A percentile compares a stretch with the other conserved stretches of the same genome.
These are phyloP conservation scores for Rhodomyrtus psidioides DNA, from an alignment of 441 rosid species.

Conservation along the genomic window DNA sequence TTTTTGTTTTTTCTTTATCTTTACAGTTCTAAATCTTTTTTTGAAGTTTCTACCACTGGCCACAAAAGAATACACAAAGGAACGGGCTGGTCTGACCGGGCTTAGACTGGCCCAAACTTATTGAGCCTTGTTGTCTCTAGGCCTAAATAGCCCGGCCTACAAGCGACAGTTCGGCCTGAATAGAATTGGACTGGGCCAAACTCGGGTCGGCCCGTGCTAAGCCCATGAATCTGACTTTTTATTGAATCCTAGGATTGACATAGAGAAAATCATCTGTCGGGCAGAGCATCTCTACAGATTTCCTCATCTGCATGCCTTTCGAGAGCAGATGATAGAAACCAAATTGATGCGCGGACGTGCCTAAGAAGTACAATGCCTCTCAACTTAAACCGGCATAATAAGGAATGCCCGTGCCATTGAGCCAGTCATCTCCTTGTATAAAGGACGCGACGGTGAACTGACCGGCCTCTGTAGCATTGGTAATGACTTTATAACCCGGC, in stretches of 20 bases:
- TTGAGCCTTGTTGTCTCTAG: neutral
- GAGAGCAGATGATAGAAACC: neutral
- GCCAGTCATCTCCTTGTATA: slow-evolving; percentile 34
- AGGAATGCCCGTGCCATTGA: slow-evolving; percentile 25
- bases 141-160: neutral
- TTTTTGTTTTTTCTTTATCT: too few species aligned
- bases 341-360: neutral
- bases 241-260: neutral
- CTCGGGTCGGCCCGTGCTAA: neutral
- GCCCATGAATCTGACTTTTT: neutral
- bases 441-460: slow-evolving; percentile 35
- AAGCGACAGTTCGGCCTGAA: neutral
- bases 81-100: neutral
- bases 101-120: neutral
- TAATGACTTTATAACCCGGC: slow-evolving; percentile 34
- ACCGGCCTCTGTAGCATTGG: slow-evolving; percentile 19
- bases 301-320: neutral
- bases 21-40: too few species aligned
- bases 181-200: neutral
- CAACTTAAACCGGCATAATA: slow-evolving; percentile 8
- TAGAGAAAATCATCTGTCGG: neutral
- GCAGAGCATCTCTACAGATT: neutral
- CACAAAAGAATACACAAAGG: too few species aligned
- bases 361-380: neutral
- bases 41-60: too few species aligned